Conservation (phyloP, 2,329 filamentous ascomycete species). For the Penicillium olsonii region DNA sequence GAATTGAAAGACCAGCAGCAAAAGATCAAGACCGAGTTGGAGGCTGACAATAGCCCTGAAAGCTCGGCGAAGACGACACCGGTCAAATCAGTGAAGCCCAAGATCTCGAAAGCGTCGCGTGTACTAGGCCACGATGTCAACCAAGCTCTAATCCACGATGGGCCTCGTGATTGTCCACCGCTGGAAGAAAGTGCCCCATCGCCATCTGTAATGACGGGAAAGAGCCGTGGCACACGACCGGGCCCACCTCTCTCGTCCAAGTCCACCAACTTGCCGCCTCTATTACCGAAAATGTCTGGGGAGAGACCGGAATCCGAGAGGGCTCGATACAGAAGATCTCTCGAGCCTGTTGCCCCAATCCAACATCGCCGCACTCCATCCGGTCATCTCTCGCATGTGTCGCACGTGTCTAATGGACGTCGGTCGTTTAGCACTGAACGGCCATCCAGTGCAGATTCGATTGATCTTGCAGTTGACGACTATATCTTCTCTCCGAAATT, state of each 20-base stretch:
- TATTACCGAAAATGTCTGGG: slow-evolving; percentile 13
- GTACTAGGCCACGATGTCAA: slow-evolving; percentile 8
- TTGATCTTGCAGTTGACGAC: slow-evolving; percentile 82
- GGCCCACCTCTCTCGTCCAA: slow-evolving; percentile 27
- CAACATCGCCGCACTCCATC: slow-evolving; percentile 44
- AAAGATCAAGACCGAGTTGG: slow-evolving; percentile 53
- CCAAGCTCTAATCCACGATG: slow-evolving; percentile 2
- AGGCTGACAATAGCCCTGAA: slow-evolving; percentile 38
- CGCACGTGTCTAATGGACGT: slow-evolving; percentile 41
- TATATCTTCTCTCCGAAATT: slow-evolving; percentile 82
- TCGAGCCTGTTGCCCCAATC: slow-evolving; percentile 30
- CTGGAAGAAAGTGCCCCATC: slow-evolving; percentile 67
- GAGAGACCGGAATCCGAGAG: slow-evolving; percentile 35
- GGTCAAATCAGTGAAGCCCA: slow-evolving; percentile 12
- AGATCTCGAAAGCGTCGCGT: slow-evolving; percentile 11
- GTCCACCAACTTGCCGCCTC: slow-evolving; percentile 10
- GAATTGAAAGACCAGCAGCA: slow-evolving; percentile 60
- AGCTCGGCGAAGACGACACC: slow-evolving; percentile 20
- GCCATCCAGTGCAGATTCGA: slow-evolving; percentile 77
- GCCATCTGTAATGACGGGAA: slow-evolving; percentile 65
- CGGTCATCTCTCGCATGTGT: slow-evolving; percentile 36
- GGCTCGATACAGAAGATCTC: slow-evolving; percentile 27
- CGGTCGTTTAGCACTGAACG: slow-evolving; percentile 65
- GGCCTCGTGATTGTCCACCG: slow-evolving; percentile 1
- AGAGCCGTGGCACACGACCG: slow-evolving; percentile 41